phyloP scores from a whole-genome alignment of 305 asterid genomes.

The Nicotiana rustica region DNA sequence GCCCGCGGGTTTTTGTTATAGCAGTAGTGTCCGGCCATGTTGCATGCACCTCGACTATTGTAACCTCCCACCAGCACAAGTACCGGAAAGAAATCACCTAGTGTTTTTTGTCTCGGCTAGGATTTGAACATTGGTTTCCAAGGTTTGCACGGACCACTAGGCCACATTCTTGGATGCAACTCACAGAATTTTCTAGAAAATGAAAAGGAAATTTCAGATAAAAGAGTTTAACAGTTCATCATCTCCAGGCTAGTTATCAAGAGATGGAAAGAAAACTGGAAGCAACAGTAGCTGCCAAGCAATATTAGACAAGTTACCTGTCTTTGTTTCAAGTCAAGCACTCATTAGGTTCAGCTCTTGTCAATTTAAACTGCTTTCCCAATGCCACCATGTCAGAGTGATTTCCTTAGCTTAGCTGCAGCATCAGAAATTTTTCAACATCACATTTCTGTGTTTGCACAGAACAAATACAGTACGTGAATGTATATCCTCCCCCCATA shows the following conservation, averaged over 20 bases:
- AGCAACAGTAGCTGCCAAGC: neutral
- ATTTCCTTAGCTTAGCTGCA: conserved; percentile 22
- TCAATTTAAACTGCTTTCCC: neutral
- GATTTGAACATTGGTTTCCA: too few relatives aligned
- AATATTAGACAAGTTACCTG: neutral
- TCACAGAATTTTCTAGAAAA: neutral
- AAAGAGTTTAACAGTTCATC: neutral
- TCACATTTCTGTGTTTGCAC: neutral
- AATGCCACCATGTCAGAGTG: neutral
- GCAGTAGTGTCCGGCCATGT: too few relatives aligned
- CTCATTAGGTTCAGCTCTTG: neutral
- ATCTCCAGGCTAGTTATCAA: conserved; percentile 4
- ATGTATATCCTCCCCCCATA: too few relatives aligned
- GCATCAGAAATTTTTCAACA: neutral
- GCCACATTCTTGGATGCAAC: neutral
- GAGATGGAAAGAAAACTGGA: neutral
- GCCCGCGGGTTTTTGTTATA: too few relatives aligned
- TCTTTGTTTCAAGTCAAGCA: conserved; percentile 7
- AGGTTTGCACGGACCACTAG: too few relatives aligned
- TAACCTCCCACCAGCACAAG: too few relatives aligned
- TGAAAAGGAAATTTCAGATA: conserved; percentile 7
- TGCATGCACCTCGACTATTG: too few relatives aligned
- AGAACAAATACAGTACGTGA: neutral
- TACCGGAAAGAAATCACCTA: too few relatives aligned
- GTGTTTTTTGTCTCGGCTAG: too few relatives aligned